Evolutionary conservation across 2,329 filamentous ascomycete species (phyloP), one percentile per base, ranked within the genome.

Genomic region (Curvularia spicifera): DNA sequence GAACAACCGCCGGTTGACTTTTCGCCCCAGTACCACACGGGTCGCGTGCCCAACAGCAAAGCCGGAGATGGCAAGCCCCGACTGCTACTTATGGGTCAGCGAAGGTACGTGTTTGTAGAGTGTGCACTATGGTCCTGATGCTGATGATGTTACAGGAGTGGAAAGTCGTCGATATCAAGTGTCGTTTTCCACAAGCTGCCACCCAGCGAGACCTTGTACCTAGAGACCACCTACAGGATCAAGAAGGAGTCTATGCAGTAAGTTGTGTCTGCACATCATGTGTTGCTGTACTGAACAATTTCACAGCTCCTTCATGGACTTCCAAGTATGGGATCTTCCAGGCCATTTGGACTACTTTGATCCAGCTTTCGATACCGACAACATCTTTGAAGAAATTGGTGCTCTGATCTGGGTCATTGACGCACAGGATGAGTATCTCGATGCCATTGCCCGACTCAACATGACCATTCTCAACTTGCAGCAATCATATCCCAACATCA

Each of bases 111-210:
- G 12, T 26, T 13, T 9, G 18, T 15, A 15, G 29, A 51, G 7
- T 6, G 10, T 8, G 10, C 6, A 8, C 26, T 12, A 15, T 51
- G 8, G 28, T 22, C 43, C 18, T 26, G 22, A 43, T 18, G 59
- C 65, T 72, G 53, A 71, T 58, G 29, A 33, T 58, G 64, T 53
- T 39, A 29, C 66, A 99, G 95, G 81, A 97, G 93, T 74, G 95
- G 95, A 60, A 99, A 99, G 76, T 98, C 95, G 0, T 99, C 95
- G 5, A 98, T 99, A 74, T 95, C 93, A 26, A 98, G 93, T 72
- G 96, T 99, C 47, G 94, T 99, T n/a, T 98, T 99, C 72, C 93
- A 98, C 79, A 99, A 99, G 76, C 88, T 98, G 73, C 92, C 94
- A 3, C 93, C 95, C 2, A 96, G 91, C 68, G 96, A 99, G 80